These are phyloP conservation scores for Hypoxylon subgilvum DNA, from an alignment of 495 filamentous ascomycete genomes.

Conservation along the genomic window DNA sequence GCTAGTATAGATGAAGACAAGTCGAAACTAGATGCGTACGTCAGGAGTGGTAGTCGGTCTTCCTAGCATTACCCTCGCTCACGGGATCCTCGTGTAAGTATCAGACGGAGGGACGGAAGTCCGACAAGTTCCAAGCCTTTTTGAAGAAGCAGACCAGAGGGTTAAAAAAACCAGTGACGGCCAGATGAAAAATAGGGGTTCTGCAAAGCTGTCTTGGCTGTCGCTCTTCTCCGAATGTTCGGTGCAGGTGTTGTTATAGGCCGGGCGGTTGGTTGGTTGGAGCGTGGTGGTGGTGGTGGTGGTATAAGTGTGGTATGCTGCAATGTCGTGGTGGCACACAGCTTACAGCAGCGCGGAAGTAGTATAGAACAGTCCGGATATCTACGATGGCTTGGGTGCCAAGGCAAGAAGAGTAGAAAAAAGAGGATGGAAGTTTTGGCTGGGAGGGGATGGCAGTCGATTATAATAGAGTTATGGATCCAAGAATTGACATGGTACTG, in stretches of 20 bases:
- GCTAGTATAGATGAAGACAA: conserved; percentile 14
- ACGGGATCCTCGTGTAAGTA: too few species aligned
- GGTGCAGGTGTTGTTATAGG: too few species aligned
- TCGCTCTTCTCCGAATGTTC: conserved; percentile 39
- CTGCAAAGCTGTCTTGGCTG: conserved; percentile 29
- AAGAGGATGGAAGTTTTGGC: conserved; percentile 10
- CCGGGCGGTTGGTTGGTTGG: too few species aligned
- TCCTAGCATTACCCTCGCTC: conserved; percentile 6
- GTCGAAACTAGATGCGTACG: neutral
- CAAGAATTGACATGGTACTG: conserved; percentile 7
- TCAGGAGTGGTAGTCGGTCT: conserved; percentile 18
- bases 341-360: conserved; percentile 9
- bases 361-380: conserved; percentile 30
- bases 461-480: conserved; percentile 28
- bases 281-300: conserved; percentile 16
- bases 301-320: conserved; percentile 18
- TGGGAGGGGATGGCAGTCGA: conserved; percentile 29
- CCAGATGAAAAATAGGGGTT: conserved; percentile 1
- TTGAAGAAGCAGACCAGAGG: conserved; percentile 5
- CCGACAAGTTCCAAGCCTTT: neutral
- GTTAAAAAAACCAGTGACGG: conserved; percentile 19
- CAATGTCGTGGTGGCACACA: conserved; percentile 34
- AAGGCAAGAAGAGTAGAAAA: conserved; percentile 33
- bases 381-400: conserved; percentile 41
- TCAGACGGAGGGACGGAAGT: too few species aligned